Evolutionary conservation across 306 rosid species (phyloP).

Genomic region (Citrullus mucosospermus): DNA sequence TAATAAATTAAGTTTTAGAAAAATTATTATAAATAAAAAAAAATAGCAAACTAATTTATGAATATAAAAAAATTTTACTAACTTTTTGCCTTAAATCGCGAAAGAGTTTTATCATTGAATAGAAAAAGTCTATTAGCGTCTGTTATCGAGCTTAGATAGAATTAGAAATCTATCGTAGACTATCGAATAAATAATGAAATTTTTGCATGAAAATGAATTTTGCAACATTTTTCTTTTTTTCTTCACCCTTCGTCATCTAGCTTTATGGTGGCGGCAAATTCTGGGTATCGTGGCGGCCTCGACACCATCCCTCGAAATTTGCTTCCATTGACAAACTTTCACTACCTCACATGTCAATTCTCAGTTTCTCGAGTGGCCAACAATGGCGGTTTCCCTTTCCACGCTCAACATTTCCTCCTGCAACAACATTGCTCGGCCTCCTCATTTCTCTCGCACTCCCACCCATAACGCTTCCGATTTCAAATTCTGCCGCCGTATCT

Average conservation of each 20-base stretch:
- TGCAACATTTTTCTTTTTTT: too few relatives aligned
- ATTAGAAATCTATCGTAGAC: too few relatives aligned
- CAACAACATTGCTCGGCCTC: background rate
- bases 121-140: too few relatives aligned
- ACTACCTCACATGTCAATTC: background rate
- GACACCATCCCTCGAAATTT: background rate
- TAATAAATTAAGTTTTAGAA: too few relatives aligned
- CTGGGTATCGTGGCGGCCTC: slow-evolving; percentile 7
- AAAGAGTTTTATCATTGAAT: too few relatives aligned
- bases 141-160: too few relatives aligned
- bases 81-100: too few relatives aligned
- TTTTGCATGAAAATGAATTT: too few relatives aligned
- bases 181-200: too few relatives aligned
- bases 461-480: background rate
- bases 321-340: background rate
- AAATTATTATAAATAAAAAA: too few relatives aligned
- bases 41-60: too few relatives aligned
- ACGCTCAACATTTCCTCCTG: background rate
- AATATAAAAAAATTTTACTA: too few relatives aligned
- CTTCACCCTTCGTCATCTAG: background rate
- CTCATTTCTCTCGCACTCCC: background rate
- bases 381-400: background rate
- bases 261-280: slow-evolving; percentile 2
- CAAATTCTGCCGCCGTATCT: background rate
- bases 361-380: background rate